Percentiles rank a stretch among this genome's conserved stretches.
phyloP scores from a whole-genome alignment of 2,329 filamentous ascomycete species.

The Xylaria sp. region DNA sequence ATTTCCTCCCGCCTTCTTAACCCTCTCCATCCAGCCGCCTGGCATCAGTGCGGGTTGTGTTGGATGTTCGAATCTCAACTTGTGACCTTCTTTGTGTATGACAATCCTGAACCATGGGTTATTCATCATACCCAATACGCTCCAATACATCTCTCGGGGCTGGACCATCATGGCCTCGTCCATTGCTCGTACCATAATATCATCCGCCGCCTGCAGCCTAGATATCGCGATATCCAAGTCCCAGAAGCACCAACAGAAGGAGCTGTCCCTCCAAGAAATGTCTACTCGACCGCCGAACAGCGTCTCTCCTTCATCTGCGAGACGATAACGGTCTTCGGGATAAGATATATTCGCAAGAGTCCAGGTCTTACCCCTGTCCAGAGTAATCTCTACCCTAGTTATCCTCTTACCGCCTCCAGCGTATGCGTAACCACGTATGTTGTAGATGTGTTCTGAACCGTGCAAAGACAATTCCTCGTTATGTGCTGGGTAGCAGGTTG shows the following conservation, averaged over 20 bases:
- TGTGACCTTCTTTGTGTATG: slow-evolving; percentile 73
- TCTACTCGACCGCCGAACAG: slow-evolving; percentile 82
- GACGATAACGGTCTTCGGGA: slow-evolving; percentile 84
- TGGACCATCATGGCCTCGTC: slow-evolving; percentile 89
- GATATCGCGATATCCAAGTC: slow-evolving; percentile 72
- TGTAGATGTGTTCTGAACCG: slow-evolving; percentile 65
- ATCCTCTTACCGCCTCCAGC: slow-evolving; percentile 86
- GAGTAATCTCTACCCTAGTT: slow-evolving; percentile 82
- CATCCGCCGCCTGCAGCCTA: slow-evolving; percentile 71
- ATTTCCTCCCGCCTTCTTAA: slow-evolving; percentile 84
- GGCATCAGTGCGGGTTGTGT: slow-evolving; percentile 80
- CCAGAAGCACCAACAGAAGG: slow-evolving; percentile 96
- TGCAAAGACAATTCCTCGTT: slow-evolving; percentile 70
- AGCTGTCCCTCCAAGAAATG: slow-evolving; percentile 81
- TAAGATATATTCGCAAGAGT: slow-evolving; percentile 80
- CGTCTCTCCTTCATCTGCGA: slow-evolving; percentile 64
- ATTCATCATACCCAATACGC: slow-evolving; percentile 96
- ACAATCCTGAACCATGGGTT: slow-evolving; percentile 91
- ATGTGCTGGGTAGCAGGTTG: slow-evolving; percentile 81
- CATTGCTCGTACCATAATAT: slow-evolving; percentile 86
- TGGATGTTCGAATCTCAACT: slow-evolving; percentile 84
- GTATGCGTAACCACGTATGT: slow-evolving; percentile 84
- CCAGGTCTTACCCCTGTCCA: slow-evolving; percentile 87
- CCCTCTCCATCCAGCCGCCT: slow-evolving; percentile 92
- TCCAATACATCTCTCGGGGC: slow-evolving; percentile 96